These are phyloP conservation scores for Paramecium bursaria DNA, from an alignment of 73 alveolate species.

Conservation along the genomic window DNA sequence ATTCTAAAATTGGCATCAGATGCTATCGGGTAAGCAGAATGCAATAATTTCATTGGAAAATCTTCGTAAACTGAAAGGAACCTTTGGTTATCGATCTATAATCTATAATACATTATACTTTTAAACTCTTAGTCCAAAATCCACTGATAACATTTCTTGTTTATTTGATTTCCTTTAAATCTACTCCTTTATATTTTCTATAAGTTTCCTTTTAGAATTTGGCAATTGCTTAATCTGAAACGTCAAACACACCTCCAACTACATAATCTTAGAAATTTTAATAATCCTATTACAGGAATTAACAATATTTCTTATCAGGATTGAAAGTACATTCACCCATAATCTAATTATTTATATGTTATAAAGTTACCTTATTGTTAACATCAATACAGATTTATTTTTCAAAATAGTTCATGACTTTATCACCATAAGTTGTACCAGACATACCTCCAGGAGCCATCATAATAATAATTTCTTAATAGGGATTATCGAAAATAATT, in stretches of 20 bases:
- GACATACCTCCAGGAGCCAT: constrained; percentile 68
- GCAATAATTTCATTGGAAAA: constrained; percentile 64
- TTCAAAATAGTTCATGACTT: constrained; percentile 55
- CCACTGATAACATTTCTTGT: constrained; percentile 28
- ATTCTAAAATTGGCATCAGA: constrained; percentile 70
- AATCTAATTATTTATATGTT: too few relatives aligned
- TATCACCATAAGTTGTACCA: constrained; percentile 70
- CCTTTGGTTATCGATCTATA: constrained; percentile 25
- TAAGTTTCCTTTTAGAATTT: constrained; percentile 47
- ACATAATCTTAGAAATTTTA: constrained; percentile 46
- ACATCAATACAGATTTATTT: constrained; percentile 47
- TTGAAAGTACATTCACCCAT: constrained; percentile 57
- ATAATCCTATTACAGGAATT: constrained; percentile 1
- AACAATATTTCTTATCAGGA: constrained; percentile 62
- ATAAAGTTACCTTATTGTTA: constrained; percentile 46
- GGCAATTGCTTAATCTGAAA: constrained; percentile 31
- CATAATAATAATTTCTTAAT: constrained; percentile 38
- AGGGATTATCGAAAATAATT: constrained; percentile 67
- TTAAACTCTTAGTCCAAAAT: constrained; percentile 43
- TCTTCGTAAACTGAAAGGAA: constrained; percentile 25
- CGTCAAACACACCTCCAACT: constrained; percentile 67
- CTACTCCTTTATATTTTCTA: constrained; percentile 65
- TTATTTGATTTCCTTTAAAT: constrained; percentile 57
- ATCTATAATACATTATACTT: neutral
- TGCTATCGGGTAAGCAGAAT: constrained; percentile 66